Percentiles rank a stretch among this genome's conserved stretches.
phyloP scores from a whole-genome alignment of 331 rosid genomes.

The Erythrophleum ivorense region DNA sequence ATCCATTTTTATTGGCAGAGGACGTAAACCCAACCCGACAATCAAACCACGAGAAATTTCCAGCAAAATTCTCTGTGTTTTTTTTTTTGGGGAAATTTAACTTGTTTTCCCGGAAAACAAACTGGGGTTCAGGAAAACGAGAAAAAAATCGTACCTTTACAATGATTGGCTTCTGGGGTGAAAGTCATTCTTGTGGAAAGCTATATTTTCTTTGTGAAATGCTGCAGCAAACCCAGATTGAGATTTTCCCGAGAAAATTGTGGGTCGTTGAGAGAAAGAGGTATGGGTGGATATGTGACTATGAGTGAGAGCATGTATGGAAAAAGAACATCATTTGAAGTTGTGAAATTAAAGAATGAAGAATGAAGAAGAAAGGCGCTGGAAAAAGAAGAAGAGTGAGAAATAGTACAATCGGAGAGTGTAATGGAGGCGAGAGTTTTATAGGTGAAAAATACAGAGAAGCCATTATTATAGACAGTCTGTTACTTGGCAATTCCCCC shows the following conservation, averaged over 20 bases:
- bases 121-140: slow-evolving; percentile 8
- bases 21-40: slow-evolving; percentile 3
- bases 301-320: background rate
- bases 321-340: no score
- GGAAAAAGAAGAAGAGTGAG: no score
- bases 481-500: slow-evolving; percentile 47
- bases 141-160: slow-evolving; percentile 32
- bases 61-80: background rate
- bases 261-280: background rate
- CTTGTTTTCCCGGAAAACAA: background rate
- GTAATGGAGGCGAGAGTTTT: slow-evolving; percentile 54
- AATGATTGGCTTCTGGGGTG: background rate
- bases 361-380: background rate
- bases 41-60: slow-evolving; percentile 29
- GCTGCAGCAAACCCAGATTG: slow-evolving; percentile 13
- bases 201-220: background rate
- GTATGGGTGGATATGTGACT: background rate
- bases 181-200: background rate
- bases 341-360: slow-evolving; percentile 9
- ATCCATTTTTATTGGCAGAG: slow-evolving; percentile 57
- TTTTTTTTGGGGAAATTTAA: background rate
- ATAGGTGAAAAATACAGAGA: slow-evolving; percentile 66
- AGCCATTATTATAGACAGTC: slow-evolving; percentile 78
- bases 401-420: slow-evolving; percentile 36
- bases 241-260: background rate